A percentile compares a stretch with the other conserved stretches of the same genome.
Evolutionary conservation across 2,329 filamentous ascomycete species (phyloP).

Genomic region (Botryotinia narcissicola): DNA sequence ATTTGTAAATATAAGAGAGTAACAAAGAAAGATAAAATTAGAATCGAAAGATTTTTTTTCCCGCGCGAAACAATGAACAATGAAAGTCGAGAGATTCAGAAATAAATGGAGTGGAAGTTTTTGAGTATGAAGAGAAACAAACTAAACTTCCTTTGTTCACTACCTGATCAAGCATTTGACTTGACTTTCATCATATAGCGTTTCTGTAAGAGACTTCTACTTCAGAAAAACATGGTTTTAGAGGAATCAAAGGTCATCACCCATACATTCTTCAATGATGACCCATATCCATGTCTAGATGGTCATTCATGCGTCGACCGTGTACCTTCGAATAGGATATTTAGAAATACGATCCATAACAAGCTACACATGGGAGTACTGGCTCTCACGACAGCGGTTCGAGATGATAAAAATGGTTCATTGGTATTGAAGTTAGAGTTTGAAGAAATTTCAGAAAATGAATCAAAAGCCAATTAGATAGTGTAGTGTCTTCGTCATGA

Average conservation of each 20-base stretch:
- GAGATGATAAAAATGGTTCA: slow-evolving; percentile 13
- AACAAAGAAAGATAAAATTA: slow-evolving; percentile 17
- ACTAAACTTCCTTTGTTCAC: slow-evolving; percentile 21
- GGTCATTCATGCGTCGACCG: slow-evolving; percentile 28
- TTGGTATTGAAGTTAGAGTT: slow-evolving; percentile 1
- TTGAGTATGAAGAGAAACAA: slow-evolving; percentile 6
- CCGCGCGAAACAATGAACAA: slow-evolving; percentile 1
- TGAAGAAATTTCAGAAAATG: neutral
- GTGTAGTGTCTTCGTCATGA: slow-evolving; percentile 28
- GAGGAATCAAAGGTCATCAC: neutral
- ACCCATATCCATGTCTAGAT: neutral
- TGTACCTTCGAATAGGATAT: slow-evolving; percentile 37
- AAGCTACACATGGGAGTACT: slow-evolving; percentile 25
- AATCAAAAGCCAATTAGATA: slow-evolving; percentile 19
- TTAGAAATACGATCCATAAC: slow-evolving; percentile 21
- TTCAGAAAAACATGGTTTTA: slow-evolving; percentile 3
- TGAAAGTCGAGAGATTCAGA: slow-evolving; percentile 29
- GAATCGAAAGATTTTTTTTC: neutral
- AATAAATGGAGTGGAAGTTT: slow-evolving; percentile 29
- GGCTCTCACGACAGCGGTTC: slow-evolving; percentile 27
- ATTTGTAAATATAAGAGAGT: neutral
- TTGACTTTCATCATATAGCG: slow-evolving; percentile 26
- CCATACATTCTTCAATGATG: neutral
- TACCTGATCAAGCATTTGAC: slow-evolving; percentile 23
- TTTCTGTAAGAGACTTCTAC: slow-evolving; percentile 6